A percentile compares a stretch with the other conserved stretches of the same genome.
phyloP scores from a whole-genome alignment of 805 yeast genomes.

The Hanseniaspora guilliermondii region DNA sequence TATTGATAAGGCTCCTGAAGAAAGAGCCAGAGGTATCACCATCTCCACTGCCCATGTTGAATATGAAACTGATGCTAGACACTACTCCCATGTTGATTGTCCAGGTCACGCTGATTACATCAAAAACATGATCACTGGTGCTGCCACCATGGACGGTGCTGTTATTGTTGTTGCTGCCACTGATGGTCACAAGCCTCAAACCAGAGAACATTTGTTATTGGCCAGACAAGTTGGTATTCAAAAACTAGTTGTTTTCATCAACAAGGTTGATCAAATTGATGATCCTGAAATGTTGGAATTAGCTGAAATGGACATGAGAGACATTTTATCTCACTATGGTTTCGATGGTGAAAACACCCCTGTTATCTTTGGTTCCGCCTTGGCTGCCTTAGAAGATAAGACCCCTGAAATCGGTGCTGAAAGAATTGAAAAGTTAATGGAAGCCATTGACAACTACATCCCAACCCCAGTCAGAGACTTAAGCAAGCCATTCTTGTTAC shows the following conservation, averaged over 20 bases:
- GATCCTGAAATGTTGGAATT: conserved; percentile 98
- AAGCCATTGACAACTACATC: conserved; percentile 83
- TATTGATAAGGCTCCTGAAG: conserved; percentile 97
- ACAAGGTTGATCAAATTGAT: conserved; percentile 95
- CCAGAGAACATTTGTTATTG: conserved; percentile 94
- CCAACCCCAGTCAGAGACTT: conserved; percentile 96
- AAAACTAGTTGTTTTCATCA: conserved; percentile 90
- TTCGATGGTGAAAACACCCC: conserved; percentile 98
- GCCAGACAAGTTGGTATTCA: conserved; percentile 99
- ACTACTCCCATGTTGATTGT: conserved; percentile 95
- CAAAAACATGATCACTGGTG: conserved; percentile 98
- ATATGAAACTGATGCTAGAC: conserved; percentile 88
- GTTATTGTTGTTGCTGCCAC: conserved; percentile 98
- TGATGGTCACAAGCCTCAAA: conserved; percentile 99
- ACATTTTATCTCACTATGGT: conserved; percentile 76
- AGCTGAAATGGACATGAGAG: conserved; percentile 99
- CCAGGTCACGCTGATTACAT: conserved; percentile 99
- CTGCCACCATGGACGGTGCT: conserved; percentile 99
- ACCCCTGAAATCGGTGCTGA: conserved; percentile 85
- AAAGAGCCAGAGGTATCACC: conserved; percentile 98
- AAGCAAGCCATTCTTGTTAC: conserved; percentile 92
- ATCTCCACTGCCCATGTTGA: conserved; percentile 97
- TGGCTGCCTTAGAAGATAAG: conserved; percentile 83
- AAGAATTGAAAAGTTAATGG: conserved; percentile 71
- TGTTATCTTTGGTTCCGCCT: conserved; percentile 95